Conservation (phyloP, 805 yeast genomes). For the Ogataea angusta region DNA sequence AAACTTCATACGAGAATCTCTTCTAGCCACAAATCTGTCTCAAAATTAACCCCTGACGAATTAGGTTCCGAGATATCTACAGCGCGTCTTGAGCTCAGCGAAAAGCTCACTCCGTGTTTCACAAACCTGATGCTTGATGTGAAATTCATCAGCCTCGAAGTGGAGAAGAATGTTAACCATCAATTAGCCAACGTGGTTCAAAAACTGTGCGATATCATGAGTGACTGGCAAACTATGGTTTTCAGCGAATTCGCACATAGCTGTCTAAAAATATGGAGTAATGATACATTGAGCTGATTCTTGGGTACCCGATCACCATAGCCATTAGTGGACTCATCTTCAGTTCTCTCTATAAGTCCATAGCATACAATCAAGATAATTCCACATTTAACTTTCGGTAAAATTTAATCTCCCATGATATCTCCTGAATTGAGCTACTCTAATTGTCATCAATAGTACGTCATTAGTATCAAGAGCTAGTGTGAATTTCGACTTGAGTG, state of each 20-base stretch:
- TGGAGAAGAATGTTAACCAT: conserved; percentile 37
- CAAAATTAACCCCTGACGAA: conserved; percentile 21
- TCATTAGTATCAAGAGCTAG: too few species aligned
- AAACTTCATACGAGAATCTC: conserved; percentile 6
- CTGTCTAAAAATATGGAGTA: conserved; percentile 27
- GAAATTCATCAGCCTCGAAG: conserved; percentile 39
- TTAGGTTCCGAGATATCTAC: conserved; percentile 21
- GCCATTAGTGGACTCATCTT: too few species aligned
- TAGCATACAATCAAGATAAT: background rate
- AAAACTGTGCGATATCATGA: conserved; percentile 17
- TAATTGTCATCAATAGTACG: too few species aligned
- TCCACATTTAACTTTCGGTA: background rate
- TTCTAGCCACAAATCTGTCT: conserved; percentile 16
- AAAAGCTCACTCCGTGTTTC: conserved; percentile 49
- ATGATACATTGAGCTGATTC: background rate
- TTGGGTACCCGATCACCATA: too few species aligned
- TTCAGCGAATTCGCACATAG: conserved; percentile 24
- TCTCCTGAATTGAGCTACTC: too few species aligned
- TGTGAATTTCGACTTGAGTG: background rate
- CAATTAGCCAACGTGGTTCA: conserved; percentile 18
- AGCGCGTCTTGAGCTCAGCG: conserved; percentile 24
- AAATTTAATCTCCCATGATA: too few species aligned
- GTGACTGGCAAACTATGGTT: conserved; percentile 25
- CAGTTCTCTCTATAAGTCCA: background rate
- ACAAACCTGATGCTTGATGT: conserved; percentile 42